Base-by-base conservation (phyloP, 2,329 filamentous ascomycete species). In the Epichloe brachyelytri region DNA sequence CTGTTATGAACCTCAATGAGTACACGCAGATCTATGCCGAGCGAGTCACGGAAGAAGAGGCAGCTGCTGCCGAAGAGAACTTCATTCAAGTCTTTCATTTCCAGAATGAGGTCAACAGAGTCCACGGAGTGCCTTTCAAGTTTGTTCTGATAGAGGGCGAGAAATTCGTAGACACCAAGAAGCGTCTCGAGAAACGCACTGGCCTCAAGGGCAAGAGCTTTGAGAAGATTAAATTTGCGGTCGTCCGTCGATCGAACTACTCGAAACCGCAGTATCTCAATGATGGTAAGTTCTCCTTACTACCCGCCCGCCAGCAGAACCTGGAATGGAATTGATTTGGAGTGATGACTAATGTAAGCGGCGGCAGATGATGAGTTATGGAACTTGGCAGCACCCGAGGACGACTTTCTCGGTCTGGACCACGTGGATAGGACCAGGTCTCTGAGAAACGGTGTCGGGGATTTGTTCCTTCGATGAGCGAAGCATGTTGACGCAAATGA, bases 141-240 rank as follows among this genome's bases (percentile, higher is more conserved):
- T 95, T 98, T 65, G 72, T 93, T 50, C 68, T 97, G 40, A 84
- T 89, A 58, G 82, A 91, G 81, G 86, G 82, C 50, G 93, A 98
- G 66, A 75, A 77, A 39, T 97, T 98, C 69, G 82, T 81, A 53
- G 88, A 97, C 36, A 96, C 90, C 43, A 96, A 91, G 72, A 88
- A 95, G 70, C 82, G 93, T n/a, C 74, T 98, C 4, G 90, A 93
- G 59, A 91, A 90, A 67, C 79, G 91, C 53, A 95, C 88, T 0
- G 90, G 90, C 26, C 83, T 98, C 70, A 96, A 96, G 69, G 94
- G 93, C 67, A 98, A 98, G 75, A 88, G 88, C 57, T 90, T 98
- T 59, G 91, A 98, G 68, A 97, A 97, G 75, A 93, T 98, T 68
- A 96, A 94, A 68, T 96, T 98, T 72, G 86, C 89, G 6, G 69